Evolutionary conservation across 306 rosid genomes (phyloP), one percentile per base, ranked within the genome.

Genomic region (Vicia faba): DNA sequence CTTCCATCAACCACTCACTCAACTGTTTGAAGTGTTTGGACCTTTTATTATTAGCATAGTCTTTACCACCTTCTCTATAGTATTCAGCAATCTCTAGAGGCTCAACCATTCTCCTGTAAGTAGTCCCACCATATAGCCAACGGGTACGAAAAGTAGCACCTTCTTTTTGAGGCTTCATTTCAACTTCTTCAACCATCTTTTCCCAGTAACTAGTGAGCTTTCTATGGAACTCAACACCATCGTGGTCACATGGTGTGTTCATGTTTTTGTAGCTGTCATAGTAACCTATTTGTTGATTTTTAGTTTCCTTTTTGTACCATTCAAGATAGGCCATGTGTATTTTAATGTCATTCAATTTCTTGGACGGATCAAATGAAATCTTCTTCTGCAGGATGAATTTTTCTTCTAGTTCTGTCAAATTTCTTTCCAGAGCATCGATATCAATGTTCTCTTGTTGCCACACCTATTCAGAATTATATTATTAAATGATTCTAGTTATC

Each of bases 81-180:
- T 64, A 73, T 5, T 75, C 56, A 19, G 88, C 91, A 5, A 90
- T 87, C 29, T 60, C 26, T 19, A 87, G 74, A 1, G 92, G 92
- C 18, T 90, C 95, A 16, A 84, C 66, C 88, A 90, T 84, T 71
- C 79, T 84, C 74, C 86, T 70, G 31, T 75, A 90, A 49, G 11
- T 84, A 2, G 77, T 73, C 13, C 92, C 95, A 0, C 35, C 83
- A 4, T 1, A 43, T 26, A 90, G 79, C 83, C 78, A 84, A 1
- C 80, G 14, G 0, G 14, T 50, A 15, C 66, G 55, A 6, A 84
- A 60, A 3, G 28, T 0, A 0, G 68, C 68, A 0, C 81, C 84
- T 61, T 74, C 89, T 20, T 8, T 61, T 15, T 76, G 84, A 4
- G 91, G 92, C 60, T 48, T 79, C 44, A 28, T 72, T 33, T 82